These are phyloP conservation scores for Gynandropsis gynandra DNA, from an alignment of 345 rosid species.

Conservation along the genomic window DNA sequence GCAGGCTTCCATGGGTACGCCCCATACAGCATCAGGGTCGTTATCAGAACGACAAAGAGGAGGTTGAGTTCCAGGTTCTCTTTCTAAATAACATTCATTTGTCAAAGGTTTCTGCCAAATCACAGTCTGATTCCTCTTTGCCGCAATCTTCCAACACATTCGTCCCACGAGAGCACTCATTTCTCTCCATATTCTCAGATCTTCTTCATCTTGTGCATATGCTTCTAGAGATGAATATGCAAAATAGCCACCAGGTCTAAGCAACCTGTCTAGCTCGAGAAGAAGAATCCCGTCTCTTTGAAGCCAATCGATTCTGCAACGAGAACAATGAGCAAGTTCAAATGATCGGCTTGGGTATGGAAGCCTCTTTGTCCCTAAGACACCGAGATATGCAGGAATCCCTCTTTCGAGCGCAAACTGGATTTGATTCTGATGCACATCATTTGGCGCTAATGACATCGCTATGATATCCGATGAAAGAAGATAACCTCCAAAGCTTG, in stretches of 20 bases:
- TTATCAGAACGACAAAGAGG: conserved; percentile 70
- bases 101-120: conserved; percentile 82
- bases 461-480: conserved; percentile 65
- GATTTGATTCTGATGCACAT: conserved; percentile 95
- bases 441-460: conserved; percentile 89
- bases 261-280: conserved; percentile 85
- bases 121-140: conserved; percentile 81
- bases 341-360: conserved; percentile 98
- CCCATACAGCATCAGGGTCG: conserved; percentile 81
- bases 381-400: conserved; percentile 94
- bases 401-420: conserved; percentile 97
- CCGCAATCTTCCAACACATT: conserved; percentile 90
- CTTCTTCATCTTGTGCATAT: conserved; percentile 91
- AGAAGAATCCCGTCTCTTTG: conserved; percentile 89
- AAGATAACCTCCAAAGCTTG: conserved; percentile 91
- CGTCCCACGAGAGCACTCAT: conserved; percentile 87
- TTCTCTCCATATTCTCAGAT: conserved; percentile 77
- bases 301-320: conserved; percentile 94
- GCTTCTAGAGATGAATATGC: conserved; percentile 97
- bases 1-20: conserved; percentile 81
- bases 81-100: conserved; percentile 68
- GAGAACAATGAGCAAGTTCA: conserved; percentile 90
- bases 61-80: conserved; percentile 71
- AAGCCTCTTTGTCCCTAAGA: conserved; percentile 81
- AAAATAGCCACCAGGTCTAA: conserved; percentile 89